Base-by-base conservation (phyloP, 257 asterid genomes). In the Plantago major region DNA sequence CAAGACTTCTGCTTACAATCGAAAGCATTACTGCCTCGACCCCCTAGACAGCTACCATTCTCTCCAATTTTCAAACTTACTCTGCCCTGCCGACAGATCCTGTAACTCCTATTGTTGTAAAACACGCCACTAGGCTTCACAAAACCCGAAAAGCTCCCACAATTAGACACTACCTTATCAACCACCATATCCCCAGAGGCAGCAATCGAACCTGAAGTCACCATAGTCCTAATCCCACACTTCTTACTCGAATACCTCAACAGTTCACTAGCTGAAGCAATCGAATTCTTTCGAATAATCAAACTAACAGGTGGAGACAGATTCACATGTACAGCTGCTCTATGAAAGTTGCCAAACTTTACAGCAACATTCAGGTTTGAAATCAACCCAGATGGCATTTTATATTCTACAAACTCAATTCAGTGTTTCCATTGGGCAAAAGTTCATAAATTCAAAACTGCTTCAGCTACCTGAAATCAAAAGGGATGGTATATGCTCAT, bases 171-270 rank as follows among this genome's bases (percentile, higher is more conserved):
- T 60, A 73, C 56, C 57, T 67, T 58, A 68, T 86, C 93, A 18
- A 83, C 79, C 71, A 72, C 70, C 67, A 85, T 51, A 74, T 85
- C 95, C 38, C 81, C 87, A 11, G 83, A 74, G 55, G 87, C 68
- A 19, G 79, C 80, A 10, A 69, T 28, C 2, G 90, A 76, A 56
- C 83, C 76, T 28, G 84, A 71, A 64, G 81, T 73, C 10, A 95
- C 84, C 95, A 84, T 87, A 19, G 33, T 49, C 71, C 58, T 68
- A 6, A 22, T 59, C 45, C 26, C 19, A 42, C 55, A 42, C 40
- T 33, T 11, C 26, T 14, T 58, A 57, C 65, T 68, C 3, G 67
- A 50, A 62, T 71, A 49, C 16, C 43, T 62, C 3, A 61, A 42
- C 12, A 56, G 46, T 64, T 50, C 55, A 66, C 62, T 17, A 33